phyloP scores from a whole-genome alignment of 1,139 yeast species.

The Zygosaccharomyces sapae region DNA sequence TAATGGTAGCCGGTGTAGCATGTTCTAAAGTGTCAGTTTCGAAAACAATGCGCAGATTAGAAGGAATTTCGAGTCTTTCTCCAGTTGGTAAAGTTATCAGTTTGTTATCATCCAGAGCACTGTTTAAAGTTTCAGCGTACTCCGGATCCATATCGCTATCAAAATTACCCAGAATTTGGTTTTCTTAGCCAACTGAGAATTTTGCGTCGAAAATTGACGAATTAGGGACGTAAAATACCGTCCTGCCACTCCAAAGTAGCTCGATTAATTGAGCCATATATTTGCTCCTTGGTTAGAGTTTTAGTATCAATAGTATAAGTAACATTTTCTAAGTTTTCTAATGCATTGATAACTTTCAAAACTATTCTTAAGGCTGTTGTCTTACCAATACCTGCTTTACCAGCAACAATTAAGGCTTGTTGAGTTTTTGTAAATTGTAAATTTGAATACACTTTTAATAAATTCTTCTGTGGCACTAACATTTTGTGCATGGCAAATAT shows the following conservation, averaged over 20 bases:
- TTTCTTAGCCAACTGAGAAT: conserved; percentile 54
- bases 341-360: conserved; percentile 42
- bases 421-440: conserved; percentile 58
- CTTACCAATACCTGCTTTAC: conserved; percentile 76
- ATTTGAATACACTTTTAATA: conserved; percentile 61
- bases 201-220: conserved; percentile 54
- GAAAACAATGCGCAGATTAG: conserved; percentile 62
- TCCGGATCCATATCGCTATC: conserved; percentile 94
- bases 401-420: conserved; percentile 81
- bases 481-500: conserved; percentile 7
- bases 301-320: conserved; percentile 66
- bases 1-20: conserved; percentile 88
- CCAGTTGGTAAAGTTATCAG: conserved; percentile 84
- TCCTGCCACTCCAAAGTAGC: conserved; percentile 91
- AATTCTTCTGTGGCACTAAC: conserved; percentile 40
- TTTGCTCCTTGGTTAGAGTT: conserved; percentile 57
- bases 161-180: conserved; percentile 68
- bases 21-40: conserved; percentile 65
- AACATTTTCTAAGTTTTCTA: conserved; percentile 41
- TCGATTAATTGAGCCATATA: conserved; percentile 69
- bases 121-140: conserved; percentile 89
- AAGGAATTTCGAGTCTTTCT: conserved; percentile 68
- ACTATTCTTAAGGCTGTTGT: conserved; percentile 52
- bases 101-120: conserved; percentile 86
- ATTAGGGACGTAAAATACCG: conserved; percentile 72